phyloP scores from a whole-genome alignment of 1,284 basidiomycete species.

The Cryptococcus sp. region DNA sequence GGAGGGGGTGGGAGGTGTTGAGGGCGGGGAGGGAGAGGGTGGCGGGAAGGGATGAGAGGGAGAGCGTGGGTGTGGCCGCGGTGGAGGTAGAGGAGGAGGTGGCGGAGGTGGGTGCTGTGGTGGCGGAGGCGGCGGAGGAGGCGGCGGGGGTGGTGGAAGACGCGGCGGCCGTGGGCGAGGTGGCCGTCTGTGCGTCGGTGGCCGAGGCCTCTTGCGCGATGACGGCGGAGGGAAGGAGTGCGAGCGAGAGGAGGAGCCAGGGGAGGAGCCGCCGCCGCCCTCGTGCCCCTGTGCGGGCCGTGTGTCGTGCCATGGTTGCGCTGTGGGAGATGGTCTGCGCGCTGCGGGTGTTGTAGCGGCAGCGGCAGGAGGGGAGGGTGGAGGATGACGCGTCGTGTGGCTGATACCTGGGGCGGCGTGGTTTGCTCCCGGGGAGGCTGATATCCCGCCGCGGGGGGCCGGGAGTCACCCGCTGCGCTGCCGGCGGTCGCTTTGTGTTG shows the following conservation, averaged over 20 bases:
- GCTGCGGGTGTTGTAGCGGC: neutral
- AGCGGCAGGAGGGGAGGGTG: neutral
- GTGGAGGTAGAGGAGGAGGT: neutral
- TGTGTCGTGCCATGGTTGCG: too few species aligned
- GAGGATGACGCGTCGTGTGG: neutral
- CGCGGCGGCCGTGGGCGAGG: neutral
- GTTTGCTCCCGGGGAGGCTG: neutral
- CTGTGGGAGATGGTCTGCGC: too few species aligned
- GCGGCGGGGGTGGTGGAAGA: neutral
- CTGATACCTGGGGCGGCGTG: neutral
- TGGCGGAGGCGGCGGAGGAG: neutral
- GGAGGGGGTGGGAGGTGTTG: conserved; percentile 18
- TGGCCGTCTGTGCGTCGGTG: too few species aligned
- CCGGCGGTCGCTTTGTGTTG: too few species aligned
- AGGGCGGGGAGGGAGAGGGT: conserved; percentile 22
- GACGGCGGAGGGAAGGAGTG: neutral
- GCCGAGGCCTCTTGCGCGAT: conserved; percentile 2
- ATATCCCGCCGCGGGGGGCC: too few species aligned
- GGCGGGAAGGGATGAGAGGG: conserved; percentile 16
- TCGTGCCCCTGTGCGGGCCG: too few species aligned
- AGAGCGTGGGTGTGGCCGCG: conserved; percentile 11
- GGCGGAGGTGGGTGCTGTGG: neutral
- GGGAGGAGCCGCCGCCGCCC: too few species aligned
- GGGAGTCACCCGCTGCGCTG: too few species aligned
- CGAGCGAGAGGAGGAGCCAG: neutral